A percentile compares a stretch with the other conserved stretches of the same genome.
Evolutionary conservation across 768 basidiomycete genomes (phyloP).

Genomic region (Xerocomellus amylosporus): DNA sequence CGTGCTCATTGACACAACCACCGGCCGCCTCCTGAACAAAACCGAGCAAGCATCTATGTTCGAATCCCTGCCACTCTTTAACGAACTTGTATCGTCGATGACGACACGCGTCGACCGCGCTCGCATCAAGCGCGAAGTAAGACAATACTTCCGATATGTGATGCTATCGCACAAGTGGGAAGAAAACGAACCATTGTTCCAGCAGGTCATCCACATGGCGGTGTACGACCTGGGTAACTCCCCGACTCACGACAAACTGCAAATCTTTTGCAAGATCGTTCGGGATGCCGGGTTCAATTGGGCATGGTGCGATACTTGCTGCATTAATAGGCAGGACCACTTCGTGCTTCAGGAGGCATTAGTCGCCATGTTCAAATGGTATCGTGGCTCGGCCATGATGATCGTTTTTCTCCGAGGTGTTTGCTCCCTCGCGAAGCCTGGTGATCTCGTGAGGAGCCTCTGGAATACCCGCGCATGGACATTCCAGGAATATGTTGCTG

Average conservation of each 20-base stretch:
- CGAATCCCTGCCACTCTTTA: too few relatives aligned
- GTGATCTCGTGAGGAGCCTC: neutral
- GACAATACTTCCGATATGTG: neutral
- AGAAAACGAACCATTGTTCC: neutral
- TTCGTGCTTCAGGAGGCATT: neutral
- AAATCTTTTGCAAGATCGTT: neutral
- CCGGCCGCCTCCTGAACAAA: neutral
- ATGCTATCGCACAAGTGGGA: neutral
- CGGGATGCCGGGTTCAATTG: neutral
- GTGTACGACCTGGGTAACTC: neutral
- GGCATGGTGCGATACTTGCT: neutral
- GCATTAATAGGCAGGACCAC: neutral
- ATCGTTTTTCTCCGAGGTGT: slow-evolving; percentile 1
- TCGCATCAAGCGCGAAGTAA: neutral
- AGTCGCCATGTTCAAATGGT: neutral
- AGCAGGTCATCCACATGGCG: neutral
- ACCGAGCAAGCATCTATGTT: neutral
- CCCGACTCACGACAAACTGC: neutral
- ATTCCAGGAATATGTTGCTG: too few relatives aligned
- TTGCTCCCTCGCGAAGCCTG: neutral
- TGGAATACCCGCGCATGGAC: too few relatives aligned
- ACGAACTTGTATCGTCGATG: too few relatives aligned
- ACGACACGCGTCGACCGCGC: neutral
- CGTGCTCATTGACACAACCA: neutral
- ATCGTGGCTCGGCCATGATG: too few relatives aligned